These are phyloP conservation scores for Camellia granthamiana DNA, from an alignment of 148 eudicot genomes.

Conservation along the genomic window DNA sequence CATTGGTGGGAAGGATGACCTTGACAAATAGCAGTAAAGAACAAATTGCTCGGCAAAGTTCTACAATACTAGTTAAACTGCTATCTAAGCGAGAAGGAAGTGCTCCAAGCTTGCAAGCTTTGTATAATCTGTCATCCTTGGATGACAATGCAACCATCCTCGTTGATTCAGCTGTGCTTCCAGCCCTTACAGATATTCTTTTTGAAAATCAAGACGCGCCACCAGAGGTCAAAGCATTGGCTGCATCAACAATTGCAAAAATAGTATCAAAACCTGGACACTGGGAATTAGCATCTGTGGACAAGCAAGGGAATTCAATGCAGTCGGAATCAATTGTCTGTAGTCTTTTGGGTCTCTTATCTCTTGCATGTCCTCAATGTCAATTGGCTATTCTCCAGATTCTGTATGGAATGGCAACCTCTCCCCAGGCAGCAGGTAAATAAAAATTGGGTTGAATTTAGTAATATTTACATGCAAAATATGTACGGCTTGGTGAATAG, in stretches of 20 bases:
- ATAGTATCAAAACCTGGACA: constrained; percentile 64
- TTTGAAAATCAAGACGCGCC: constrained; percentile 34
- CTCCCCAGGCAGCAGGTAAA: constrained; percentile 64
- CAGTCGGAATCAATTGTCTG: constrained; percentile 43
- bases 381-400: constrained; percentile 50
- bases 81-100: constrained; percentile 48
- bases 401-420: constrained; percentile 57
- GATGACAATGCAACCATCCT: constrained; percentile 64
- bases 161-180: constrained; percentile 54
- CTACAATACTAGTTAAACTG: constrained; percentile 50
- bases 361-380: constrained; percentile 45
- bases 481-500: not conserved
- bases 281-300: constrained; percentile 63
- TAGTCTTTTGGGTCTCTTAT: constrained; percentile 36
- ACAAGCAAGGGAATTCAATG: constrained; percentile 42
- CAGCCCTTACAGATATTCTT: constrained; percentile 44
- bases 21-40: constrained; percentile 55
- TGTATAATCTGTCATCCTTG: constrained; percentile 48
- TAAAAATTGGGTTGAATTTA: not conserved
- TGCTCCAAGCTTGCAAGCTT: constrained; percentile 46
- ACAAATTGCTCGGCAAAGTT: constrained; percentile 51
- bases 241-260: constrained; percentile 53
- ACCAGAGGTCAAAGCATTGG: constrained; percentile 39
- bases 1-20: constrained; percentile 55
- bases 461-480: not conserved